Evolutionary conservation across 2,329 filamentous ascomycete genomes (phyloP).

Genomic region (Fusarium multiceps): DNA sequence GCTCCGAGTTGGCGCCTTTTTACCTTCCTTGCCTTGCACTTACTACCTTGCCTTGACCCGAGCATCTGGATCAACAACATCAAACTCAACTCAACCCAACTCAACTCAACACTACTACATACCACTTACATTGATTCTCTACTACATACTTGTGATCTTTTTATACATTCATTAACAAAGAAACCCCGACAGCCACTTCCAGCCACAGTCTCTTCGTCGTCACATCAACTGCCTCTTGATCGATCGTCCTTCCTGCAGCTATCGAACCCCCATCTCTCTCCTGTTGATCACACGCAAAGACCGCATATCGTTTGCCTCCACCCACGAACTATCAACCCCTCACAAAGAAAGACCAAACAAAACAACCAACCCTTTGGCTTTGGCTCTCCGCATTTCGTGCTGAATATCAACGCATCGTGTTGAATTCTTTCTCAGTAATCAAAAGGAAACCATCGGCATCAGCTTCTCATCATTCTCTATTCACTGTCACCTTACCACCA

Average conservation of each 20-base stretch:
- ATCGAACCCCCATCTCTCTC: constrained; percentile 36
- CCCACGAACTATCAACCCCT: constrained; percentile 39
- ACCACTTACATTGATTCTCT: not conserved
- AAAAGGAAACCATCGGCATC: constrained; percentile 15
- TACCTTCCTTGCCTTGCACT: constrained; percentile 12
- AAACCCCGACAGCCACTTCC: constrained; percentile 1
- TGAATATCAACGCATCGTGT: constrained; percentile 8
- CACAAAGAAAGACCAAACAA: constrained; percentile 20
- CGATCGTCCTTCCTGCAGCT: constrained; percentile 25
- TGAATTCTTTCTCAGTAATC: constrained; percentile 14
- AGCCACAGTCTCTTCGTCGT: constrained; percentile 6
- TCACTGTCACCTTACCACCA: constrained; percentile 10
- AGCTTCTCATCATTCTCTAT: constrained; percentile 11
- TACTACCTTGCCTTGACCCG: constrained; percentile 33
- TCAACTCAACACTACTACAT: not conserved
- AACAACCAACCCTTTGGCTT: constrained; percentile 2
- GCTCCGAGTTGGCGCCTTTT: constrained; percentile 36
- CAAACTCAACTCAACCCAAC: constrained; percentile 8
- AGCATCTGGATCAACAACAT: constrained; percentile 46
- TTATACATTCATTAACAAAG: not conserved
- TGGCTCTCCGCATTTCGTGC: constrained; percentile 30
- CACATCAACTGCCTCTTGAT: constrained; percentile 8
- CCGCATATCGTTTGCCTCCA: constrained; percentile 39
- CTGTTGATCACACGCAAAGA: constrained; percentile 39
- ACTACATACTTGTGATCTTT: not conserved